Evolutionary conservation across 2,329 filamentous ascomycete genomes (phyloP).

Genomic region (Ophiostoma ulmi): DNA sequence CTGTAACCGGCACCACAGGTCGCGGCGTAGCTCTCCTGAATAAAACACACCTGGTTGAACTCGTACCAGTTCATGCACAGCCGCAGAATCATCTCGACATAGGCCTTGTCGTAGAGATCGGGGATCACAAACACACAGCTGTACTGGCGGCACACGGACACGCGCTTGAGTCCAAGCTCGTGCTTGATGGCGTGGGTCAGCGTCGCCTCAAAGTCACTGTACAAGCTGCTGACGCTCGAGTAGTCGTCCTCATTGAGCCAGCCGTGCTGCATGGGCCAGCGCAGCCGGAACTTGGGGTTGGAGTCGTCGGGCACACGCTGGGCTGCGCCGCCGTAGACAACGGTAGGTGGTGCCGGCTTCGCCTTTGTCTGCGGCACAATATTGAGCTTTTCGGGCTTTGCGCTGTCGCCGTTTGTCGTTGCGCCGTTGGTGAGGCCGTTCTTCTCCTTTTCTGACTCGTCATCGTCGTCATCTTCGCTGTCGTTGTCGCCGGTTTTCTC

Average conservation of each 20-base stretch:
- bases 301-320: constrained; percentile 85
- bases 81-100: constrained; percentile 78
- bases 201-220: constrained; percentile 81
- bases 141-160: constrained; percentile 81
- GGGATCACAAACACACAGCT: constrained; percentile 97
- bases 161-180: constrained; percentile 73
- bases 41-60: constrained; percentile 84
- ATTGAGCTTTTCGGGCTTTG: constrained; percentile 2
- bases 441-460: background rate
- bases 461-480: constrained; percentile 8
- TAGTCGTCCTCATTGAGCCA: constrained; percentile 92
- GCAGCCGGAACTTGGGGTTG: constrained; percentile 80
- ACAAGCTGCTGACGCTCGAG: constrained; percentile 68
- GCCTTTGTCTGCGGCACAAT: background rate
- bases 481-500: constrained; percentile 7
- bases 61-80: constrained; percentile 85
- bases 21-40: constrained; percentile 91
- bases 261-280: constrained; percentile 84
- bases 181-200: constrained; percentile 78
- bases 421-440: background rate
- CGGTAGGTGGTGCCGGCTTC: constrained; percentile 44
- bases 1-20: constrained; percentile 95
- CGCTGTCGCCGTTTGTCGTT: background rate
- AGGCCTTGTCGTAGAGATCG: constrained; percentile 90
- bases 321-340: constrained; percentile 76